A percentile compares a stretch with the other conserved stretches of the same genome.
Conservation (phyloP, 768 basidiomycete species). For the Rhodosporidiobolus odoratus region DNA sequence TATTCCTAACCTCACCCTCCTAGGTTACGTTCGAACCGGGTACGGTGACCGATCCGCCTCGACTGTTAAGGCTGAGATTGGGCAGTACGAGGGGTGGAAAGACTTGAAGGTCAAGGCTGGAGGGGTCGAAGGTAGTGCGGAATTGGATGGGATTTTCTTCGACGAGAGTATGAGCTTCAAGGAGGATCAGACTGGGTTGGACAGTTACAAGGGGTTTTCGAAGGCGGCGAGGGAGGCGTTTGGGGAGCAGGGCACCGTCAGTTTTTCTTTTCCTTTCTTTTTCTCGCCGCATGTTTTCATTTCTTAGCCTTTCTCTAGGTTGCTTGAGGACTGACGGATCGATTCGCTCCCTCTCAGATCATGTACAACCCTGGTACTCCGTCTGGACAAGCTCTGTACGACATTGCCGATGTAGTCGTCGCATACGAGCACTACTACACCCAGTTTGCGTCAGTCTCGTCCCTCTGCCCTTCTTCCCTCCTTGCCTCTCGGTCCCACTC, state of each 20-base stretch:
- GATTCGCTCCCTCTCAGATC: too few species aligned
- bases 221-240: too few species aligned
- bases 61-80: not conserved
- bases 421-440: too few species aligned
- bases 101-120: not conserved
- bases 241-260: not conserved
- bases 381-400: too few species aligned
- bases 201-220: not conserved
- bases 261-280: not conserved
- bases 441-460: too few species aligned
- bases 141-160: conserved; percentile 19
- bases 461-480: too few species aligned
- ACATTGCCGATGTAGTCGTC: too few species aligned
- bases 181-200: not conserved
- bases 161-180: not conserved
- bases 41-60: not conserved
- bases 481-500: too few species aligned
- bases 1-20: not conserved
- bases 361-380: too few species aligned
- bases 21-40: conserved; percentile 16
- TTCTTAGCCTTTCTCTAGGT: not conserved
- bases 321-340: too few species aligned
- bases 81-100: not conserved
- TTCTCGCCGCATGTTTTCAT: not conserved
- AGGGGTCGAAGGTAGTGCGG: not conserved